Evolutionary conservation across 257 asterid genomes (phyloP).

Genomic region (Rauvolfia tetraphylla): DNA sequence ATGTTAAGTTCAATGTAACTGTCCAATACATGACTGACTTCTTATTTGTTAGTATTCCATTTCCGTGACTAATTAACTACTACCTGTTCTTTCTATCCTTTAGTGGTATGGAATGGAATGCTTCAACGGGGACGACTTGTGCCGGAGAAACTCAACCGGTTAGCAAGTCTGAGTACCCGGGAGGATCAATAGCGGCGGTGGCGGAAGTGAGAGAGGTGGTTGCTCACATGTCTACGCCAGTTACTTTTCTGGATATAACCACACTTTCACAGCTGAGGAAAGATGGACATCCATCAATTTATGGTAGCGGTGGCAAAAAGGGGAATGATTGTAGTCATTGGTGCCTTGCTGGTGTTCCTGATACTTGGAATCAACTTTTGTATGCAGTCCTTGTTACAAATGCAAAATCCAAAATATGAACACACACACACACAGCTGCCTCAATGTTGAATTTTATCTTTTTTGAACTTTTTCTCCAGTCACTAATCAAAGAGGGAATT

Average conservation of each 20-base stretch:
- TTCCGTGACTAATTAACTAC: neutral
- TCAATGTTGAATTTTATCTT: too few species aligned
- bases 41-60: neutral
- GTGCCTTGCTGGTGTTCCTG: conserved; percentile 12
- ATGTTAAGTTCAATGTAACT: neutral
- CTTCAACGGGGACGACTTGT: conserved; percentile 36
- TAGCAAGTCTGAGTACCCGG: conserved; percentile 30
- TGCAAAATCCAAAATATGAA: neutral
- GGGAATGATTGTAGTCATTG: conserved; percentile 11
- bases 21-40: neutral
- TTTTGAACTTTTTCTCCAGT: too few species aligned
- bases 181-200: conserved; percentile 32
- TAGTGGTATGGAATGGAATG: conserved; percentile 66
- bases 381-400: conserved; percentile 1
- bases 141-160: conserved; percentile 50
- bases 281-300: conserved; percentile 64
- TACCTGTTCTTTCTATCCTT: neutral
- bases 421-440: too few species aligned
- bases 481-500: too few species aligned
- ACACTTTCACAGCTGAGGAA: conserved; percentile 62
- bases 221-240: conserved; percentile 47
- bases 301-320: neutral
- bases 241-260: conserved; percentile 48
- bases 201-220: conserved; percentile 39
- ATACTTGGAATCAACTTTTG: conserved; percentile 12